Evolutionary conservation across 257 asterid genomes (phyloP), one percentile per base, ranked within the genome.

Genomic region (Nicotiana paniculata): DNA sequence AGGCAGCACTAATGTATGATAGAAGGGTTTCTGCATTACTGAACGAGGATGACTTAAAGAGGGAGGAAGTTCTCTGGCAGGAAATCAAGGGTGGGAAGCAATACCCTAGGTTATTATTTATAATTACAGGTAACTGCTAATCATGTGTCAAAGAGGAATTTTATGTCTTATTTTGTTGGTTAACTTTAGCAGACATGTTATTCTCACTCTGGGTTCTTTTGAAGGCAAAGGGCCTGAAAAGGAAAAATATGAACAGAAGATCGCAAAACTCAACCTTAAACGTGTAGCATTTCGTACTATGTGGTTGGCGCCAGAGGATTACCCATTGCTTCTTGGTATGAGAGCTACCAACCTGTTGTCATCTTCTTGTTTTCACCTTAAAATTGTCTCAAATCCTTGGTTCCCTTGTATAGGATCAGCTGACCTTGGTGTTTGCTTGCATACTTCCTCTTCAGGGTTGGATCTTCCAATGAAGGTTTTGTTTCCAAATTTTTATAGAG

Each of bases 171-270:
- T 58, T 51, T 18, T 57, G 65, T 67, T 77, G 11, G 8, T 35
- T 51, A 32, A 67, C 55, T 62, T 57, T 81, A 78, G 55, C 21
- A 81, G 57, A 67, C 58, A 62, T 30, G 75, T 13, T 77, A 66
- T 81, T 28, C 83, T 64, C 28, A 66, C 64, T 65, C n/a, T 28
- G 77, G 15, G 4, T 59, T 46, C 24, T 57, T 32, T 81, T 86
- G 88, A 83, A 96, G 99, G 99, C 57, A 96, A 96, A 89, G 99
- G 99, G 72, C 98, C 99, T 81, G 97, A 96, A 88, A 96, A 94
- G 90, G 97, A 94, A 86, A 96, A 93, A 84, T 96, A 96, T 78
- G 98, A 96, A 87, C 87, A 91, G 66, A 96, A 87, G 82, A 90
- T 96, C 81, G 90, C 88, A 88, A 96, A 90, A 84, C 92, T 96